A percentile compares a stretch with the other conserved stretches of the same genome.
These are phyloP conservation scores for Ambrosia trifida DNA, from an alignment of 129 eudicot species.

Conservation along the genomic window DNA sequence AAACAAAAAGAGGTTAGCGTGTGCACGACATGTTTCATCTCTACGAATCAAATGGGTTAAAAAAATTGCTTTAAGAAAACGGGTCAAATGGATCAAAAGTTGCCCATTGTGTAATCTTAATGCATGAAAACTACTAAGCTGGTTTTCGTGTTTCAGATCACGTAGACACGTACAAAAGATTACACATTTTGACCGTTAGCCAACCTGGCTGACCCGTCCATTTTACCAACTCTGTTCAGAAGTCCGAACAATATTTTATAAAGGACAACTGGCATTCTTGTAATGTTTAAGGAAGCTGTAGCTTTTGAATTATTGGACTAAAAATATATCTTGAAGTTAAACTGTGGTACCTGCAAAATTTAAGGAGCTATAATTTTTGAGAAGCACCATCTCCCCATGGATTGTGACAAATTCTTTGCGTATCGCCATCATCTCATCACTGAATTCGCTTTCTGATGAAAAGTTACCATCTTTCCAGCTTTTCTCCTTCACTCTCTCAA, in stretches of 20 bases:
- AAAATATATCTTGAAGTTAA: not conserved
- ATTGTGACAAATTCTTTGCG: slow-evolving; percentile 78
- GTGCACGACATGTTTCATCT: too few species aligned
- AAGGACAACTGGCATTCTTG: not conserved
- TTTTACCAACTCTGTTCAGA: not conserved
- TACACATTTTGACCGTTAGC: slow-evolving; percentile 2
- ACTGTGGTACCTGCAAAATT: slow-evolving; percentile 77
- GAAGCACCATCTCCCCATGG: slow-evolving; percentile 96
- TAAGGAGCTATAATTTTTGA: slow-evolving; percentile 87
- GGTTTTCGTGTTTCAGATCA: too few species aligned
- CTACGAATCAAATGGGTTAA: too few species aligned
- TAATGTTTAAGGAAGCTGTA: not conserved
- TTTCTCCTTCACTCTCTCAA: slow-evolving; percentile 53
- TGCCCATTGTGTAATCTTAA: not conserved
- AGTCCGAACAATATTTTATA: not conserved
- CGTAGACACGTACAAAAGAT: not conserved
- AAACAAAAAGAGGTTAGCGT: too few species aligned
- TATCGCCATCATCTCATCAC: slow-evolving; percentile 67
- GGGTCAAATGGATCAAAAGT: not conserved
- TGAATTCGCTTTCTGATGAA: slow-evolving; percentile 59
- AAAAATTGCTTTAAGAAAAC: too few species aligned
- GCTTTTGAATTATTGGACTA: not conserved
- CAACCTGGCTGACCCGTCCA: not conserved
- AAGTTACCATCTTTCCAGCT: slow-evolving; percentile 50
- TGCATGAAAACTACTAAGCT: slow-evolving; percentile 1